These are phyloP conservation scores for Mycena vitilis DNA, from an alignment of 768 basidiomycete species.

Conservation along the genomic window DNA sequence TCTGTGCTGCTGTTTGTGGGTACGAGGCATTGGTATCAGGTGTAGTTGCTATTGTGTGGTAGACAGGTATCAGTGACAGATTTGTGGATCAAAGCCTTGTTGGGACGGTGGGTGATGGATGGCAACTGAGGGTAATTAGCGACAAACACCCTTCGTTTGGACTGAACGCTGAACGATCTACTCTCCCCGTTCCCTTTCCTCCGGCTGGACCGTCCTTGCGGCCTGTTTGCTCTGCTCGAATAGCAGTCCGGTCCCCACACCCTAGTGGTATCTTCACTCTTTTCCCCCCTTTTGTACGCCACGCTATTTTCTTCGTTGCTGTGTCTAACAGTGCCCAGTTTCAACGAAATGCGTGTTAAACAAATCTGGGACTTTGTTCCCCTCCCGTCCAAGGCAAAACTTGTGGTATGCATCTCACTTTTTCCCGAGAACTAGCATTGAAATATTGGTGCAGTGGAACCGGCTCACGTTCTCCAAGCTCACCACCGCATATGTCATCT, in stretches of 20 bases:
- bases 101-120: background rate
- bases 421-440: background rate
- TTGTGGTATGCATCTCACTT: constrained; percentile 55
- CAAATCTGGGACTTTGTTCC: constrained; percentile 52
- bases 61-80: too few relatives aligned
- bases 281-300: constrained; percentile 39
- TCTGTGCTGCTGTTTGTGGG: constrained; percentile 71
- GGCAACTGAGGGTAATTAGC: constrained; percentile 33
- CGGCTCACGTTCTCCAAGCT: constrained; percentile 76
- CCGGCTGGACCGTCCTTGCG: constrained; percentile 41
- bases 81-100: too few relatives aligned
- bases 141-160: constrained; percentile 3
- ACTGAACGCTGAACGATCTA: background rate
- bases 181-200: constrained; percentile 38
- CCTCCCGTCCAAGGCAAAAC: constrained; percentile 52
- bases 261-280: constrained; percentile 58
- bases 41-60: constrained; percentile 43
- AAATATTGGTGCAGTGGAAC: constrained; percentile 62
- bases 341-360: constrained; percentile 52
- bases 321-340: constrained; percentile 16
- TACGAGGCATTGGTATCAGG: constrained; percentile 74
- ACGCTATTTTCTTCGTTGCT: constrained; percentile 18
- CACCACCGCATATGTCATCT: constrained; percentile 73
- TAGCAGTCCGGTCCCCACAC: constrained; percentile 39
- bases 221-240: constrained; percentile 24